Evolutionary conservation across 2,329 filamentous ascomycete genomes (phyloP).

Genomic region (Xylariomycetidae sp.): DNA sequence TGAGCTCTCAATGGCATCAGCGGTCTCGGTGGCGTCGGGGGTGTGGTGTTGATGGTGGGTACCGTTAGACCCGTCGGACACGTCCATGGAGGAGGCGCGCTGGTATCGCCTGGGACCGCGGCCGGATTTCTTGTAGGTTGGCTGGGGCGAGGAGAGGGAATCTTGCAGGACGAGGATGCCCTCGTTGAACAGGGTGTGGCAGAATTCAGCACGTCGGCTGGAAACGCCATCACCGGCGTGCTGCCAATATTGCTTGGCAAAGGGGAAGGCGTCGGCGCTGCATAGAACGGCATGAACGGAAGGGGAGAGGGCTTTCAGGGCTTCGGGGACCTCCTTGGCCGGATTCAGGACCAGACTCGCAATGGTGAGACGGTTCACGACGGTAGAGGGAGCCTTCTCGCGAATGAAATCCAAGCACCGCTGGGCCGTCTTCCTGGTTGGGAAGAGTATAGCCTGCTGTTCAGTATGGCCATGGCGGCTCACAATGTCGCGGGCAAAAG

Average conservation of each 20-base stretch:
- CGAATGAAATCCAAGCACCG: slow-evolving; percentile 72
- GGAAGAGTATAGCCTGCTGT: slow-evolving; percentile 77
- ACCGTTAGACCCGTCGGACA: slow-evolving; percentile 16
- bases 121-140: slow-evolving; percentile 36
- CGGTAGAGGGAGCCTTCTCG: slow-evolving; percentile 48
- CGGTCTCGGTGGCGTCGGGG: slow-evolving; percentile 16
- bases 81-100: slow-evolving; percentile 43
- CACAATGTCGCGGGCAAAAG: slow-evolving; percentile 65
- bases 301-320: slow-evolving; percentile 52
- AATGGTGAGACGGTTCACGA: slow-evolving; percentile 43
- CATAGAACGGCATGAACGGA: slow-evolving; percentile 69
- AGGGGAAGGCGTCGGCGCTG: slow-evolving; percentile 57
- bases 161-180: slow-evolving; percentile 46
- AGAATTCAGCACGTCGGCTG: slow-evolving; percentile 88
- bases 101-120: slow-evolving; percentile 83
- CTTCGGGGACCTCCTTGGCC: slow-evolving; percentile 44
- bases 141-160: slow-evolving; percentile 18
- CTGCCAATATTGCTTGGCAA: slow-evolving; percentile 96
- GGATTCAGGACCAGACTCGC: slow-evolving; percentile 62
- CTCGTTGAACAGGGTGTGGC: slow-evolving; percentile 67
- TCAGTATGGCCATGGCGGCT: slow-evolving; percentile 56
- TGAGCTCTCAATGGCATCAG: slow-evolving; percentile 59
- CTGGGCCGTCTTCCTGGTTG: slow-evolving; percentile 63
- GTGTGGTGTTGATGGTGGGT: slow-evolving; percentile 12
- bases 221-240: slow-evolving; percentile 91